These are phyloP conservation scores for Hypoxylon crocopeplum DNA, from an alignment of 495 filamentous ascomycete species.

Conservation along the genomic window DNA sequence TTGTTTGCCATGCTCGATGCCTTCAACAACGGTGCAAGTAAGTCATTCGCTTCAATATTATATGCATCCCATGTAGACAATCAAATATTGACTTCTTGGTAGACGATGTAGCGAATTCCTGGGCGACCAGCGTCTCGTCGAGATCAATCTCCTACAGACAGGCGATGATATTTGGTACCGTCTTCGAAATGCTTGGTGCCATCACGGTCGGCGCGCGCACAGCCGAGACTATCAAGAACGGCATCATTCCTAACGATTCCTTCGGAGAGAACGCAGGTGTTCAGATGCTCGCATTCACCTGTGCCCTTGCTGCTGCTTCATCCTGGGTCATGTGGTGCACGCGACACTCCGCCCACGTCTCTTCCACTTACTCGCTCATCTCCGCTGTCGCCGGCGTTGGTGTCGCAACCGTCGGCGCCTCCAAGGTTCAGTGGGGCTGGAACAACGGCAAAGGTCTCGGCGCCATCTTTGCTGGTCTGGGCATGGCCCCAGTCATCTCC, in stretches of 20 bases:
- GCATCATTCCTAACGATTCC: slow-evolving; percentile 58
- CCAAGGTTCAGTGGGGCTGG: slow-evolving; percentile 67
- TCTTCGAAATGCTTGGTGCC: slow-evolving; percentile 67
- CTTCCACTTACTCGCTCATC: slow-evolving; percentile 69
- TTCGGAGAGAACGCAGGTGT: slow-evolving; percentile 62
- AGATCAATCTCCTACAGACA: slow-evolving; percentile 67
- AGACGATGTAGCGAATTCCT: slow-evolving; percentile 78
- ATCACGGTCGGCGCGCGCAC: slow-evolving; percentile 66
- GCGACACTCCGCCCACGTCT: slow-evolving; percentile 65
- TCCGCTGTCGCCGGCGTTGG: slow-evolving; percentile 68
- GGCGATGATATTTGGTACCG: slow-evolving; percentile 66
- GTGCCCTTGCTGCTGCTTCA: slow-evolving; percentile 60
- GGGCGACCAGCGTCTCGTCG: slow-evolving; percentile 73
- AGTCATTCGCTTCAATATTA: slow-evolving; percentile 36
- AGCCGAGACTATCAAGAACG: slow-evolving; percentile 66
- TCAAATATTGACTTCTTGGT: slow-evolving; percentile 52
- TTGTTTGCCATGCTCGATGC: slow-evolving; percentile 71
- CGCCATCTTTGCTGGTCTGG: slow-evolving; percentile 66
- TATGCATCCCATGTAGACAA: neutral
- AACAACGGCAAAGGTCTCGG: slow-evolving; percentile 64
- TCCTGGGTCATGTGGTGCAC: slow-evolving; percentile 66
- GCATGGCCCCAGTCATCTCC: slow-evolving; percentile 66
- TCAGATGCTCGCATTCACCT: slow-evolving; percentile 67
- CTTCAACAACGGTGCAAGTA: slow-evolving; percentile 70
- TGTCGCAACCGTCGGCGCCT: slow-evolving; percentile 64